Conservation (phyloP, 495 filamentous ascomycete species). For the Parathielavia appendiculata region DNA sequence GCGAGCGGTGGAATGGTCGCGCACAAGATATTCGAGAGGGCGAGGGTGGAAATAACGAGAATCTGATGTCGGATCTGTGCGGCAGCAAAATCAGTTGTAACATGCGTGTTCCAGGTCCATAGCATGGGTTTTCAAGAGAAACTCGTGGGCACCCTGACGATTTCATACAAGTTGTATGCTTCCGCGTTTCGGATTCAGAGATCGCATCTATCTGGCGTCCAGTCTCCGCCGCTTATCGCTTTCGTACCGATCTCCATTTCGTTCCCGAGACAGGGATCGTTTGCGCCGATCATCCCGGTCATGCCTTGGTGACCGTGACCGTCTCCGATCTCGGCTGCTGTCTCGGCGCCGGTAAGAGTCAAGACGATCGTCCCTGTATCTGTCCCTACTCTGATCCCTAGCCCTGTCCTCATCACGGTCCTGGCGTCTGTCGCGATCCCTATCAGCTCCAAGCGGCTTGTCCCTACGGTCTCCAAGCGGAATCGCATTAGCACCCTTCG, state of each 20-base stretch:
- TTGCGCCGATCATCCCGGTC: conserved; percentile 54
- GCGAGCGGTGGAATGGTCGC: conserved; percentile 50
- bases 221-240: conserved; percentile 64
- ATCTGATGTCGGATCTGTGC: conserved; percentile 46
- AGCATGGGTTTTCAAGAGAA: too few species aligned
- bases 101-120: background rate
- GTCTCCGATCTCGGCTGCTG: conserved; percentile 24
- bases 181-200: too few species aligned
- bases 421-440: conserved; percentile 30
- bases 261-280: conserved; percentile 58
- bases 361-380: conserved; percentile 17
- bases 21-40: conserved; percentile 74
- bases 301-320: conserved; percentile 39
- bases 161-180: conserved; percentile 7
- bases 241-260: conserved; percentile 53
- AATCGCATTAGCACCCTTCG: conserved; percentile 56
- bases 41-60: conserved; percentile 77
- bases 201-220: conserved; percentile 35
- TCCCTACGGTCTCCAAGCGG: conserved; percentile 56
- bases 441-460: conserved; percentile 30
- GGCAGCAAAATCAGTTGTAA: background rate
- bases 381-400: conserved; percentile 31
- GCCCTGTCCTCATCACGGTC: conserved; percentile 25
- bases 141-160: background rate
- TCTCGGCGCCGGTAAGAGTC: conserved; percentile 32